Percentiles rank a stretch among this genome's conserved stretches.
These are phyloP conservation scores for Volvox reticuliferus DNA, from an alignment of 139 green algal species.

Conservation along the genomic window DNA sequence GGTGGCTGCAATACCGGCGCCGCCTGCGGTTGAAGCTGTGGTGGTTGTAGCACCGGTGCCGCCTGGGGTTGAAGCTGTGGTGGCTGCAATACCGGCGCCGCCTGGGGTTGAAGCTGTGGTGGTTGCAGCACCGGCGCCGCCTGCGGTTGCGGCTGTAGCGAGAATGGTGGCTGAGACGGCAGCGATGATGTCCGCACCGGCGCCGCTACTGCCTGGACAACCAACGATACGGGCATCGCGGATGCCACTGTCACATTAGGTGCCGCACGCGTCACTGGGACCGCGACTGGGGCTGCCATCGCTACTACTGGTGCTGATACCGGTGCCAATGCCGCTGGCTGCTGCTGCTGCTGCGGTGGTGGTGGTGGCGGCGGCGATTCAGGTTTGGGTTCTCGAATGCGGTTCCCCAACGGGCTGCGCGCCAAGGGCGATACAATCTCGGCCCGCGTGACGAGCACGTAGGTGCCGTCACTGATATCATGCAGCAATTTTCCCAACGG, in stretches of 20 bases:
- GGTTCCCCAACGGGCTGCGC: neutral
- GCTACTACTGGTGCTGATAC: neutral
- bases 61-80: neutral
- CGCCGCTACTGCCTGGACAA: neutral
- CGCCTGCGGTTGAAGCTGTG: neutral
- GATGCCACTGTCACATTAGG: neutral
- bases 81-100: neutral
- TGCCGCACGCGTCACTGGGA: too few relatives aligned
- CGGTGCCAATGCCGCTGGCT: neutral
- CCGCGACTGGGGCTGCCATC: neutral
- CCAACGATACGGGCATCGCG: neutral
- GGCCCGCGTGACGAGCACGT: neutral
- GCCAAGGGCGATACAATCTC: conserved; percentile 4
- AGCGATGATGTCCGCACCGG: neutral
- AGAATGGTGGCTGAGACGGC: neutral
- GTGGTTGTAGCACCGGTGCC: neutral
- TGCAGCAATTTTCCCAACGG: neutral
- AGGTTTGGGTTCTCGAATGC: neutral
- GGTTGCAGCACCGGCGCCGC: neutral
- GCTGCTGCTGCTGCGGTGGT: neutral
- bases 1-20: neutral
- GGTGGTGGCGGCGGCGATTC: too few relatives aligned
- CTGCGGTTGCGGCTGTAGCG: neutral
- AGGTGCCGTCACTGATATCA: neutral
- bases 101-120: neutral